These are phyloP conservation scores for Skeletonema costatum DNA, from an alignment of 108 stramenopile genomes.

Conservation along the genomic window DNA sequence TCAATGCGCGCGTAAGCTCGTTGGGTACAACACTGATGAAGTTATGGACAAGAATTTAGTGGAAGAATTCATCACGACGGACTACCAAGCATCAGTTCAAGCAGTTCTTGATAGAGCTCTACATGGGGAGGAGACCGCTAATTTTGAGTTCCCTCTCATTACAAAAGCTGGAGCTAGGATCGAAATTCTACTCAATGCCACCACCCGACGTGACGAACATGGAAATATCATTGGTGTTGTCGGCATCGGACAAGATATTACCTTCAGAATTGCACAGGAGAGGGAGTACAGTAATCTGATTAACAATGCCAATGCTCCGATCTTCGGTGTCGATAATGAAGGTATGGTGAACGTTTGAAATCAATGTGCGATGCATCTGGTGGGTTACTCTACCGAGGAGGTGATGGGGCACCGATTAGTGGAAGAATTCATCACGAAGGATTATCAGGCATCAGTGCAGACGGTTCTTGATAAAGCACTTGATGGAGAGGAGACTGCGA, in stretches of 20 bases:
- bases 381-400: no score
- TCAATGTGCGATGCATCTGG: slow-evolving; percentile 45
- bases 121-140: slow-evolving; percentile 45
- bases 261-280: slow-evolving; percentile 54
- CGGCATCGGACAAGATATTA: slow-evolving; percentile 72
- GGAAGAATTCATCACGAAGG: background rate
- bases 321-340: slow-evolving; percentile 78
- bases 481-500: slow-evolving; percentile 42
- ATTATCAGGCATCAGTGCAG: background rate
- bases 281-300: slow-evolving; percentile 71
- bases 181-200: slow-evolving; percentile 63
- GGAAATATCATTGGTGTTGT: slow-evolving; percentile 66
- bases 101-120: slow-evolving; percentile 51
- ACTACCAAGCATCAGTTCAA: slow-evolving; percentile 14
- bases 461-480: no score
- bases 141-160: slow-evolving; percentile 53
- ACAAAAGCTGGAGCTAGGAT: slow-evolving; percentile 31
- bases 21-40: slow-evolving; percentile 68
- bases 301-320: slow-evolving; percentile 82
- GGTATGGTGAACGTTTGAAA: slow-evolving; percentile 78
- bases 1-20: slow-evolving; percentile 66
- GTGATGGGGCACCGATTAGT: no score
- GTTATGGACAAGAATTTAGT: slow-evolving; percentile 54
- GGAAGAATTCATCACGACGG: no score
- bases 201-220: slow-evolving; percentile 64